Evolutionary conservation across 179 eudicot species (phyloP), one percentile per base, ranked within the genome.

Genomic region (Patellifolia procumbens): DNA sequence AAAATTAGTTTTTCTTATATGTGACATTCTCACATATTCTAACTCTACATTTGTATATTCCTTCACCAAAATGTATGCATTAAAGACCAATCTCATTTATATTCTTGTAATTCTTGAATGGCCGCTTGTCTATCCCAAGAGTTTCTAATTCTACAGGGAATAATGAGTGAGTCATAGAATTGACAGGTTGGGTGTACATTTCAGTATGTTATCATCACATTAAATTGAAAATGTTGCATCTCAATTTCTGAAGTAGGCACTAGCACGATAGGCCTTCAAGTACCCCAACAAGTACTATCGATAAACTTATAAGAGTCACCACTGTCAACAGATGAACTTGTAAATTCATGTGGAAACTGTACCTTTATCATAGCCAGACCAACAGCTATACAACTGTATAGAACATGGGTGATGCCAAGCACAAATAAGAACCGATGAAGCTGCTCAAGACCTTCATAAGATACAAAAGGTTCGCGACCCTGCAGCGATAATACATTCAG

Each of bases 381-480:
- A 71, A 95, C 99, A 0, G 89, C 84, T 39, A 91, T 42, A 74
- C 90, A 92, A 74, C 99, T 92, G 77, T 95, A 95, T 7, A 95
- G 76, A 76, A 95, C 97, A 80, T 92, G 97, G 68, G 97, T 92
- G 68, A 92, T 90, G 35, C 97, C 99, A 53, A 95, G 97, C 80
- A 95, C 97, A 84, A 95, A 95, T 85, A 95, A 86, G 85, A 95
- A 95, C 8, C 97, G 91, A 53, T 92, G 92, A 81, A 95, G 99
- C 83, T 95, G 99, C 79, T 92, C 99, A 53, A 95, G 95, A 59
- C 97, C 99, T 90, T 95, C 97, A 62, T 85, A 83, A 10, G 99
- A 95, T 74, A 95, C 97, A 75, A 92, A 95, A 66, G 99, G 99
- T 82, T 95, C 97, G 29, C 84, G 94, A 17, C 97, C 99, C 99